These are phyloP conservation scores for Ophiostoma ulmi DNA, from an alignment of 2,329 filamentous ascomycete genomes.

Conservation along the genomic window DNA sequence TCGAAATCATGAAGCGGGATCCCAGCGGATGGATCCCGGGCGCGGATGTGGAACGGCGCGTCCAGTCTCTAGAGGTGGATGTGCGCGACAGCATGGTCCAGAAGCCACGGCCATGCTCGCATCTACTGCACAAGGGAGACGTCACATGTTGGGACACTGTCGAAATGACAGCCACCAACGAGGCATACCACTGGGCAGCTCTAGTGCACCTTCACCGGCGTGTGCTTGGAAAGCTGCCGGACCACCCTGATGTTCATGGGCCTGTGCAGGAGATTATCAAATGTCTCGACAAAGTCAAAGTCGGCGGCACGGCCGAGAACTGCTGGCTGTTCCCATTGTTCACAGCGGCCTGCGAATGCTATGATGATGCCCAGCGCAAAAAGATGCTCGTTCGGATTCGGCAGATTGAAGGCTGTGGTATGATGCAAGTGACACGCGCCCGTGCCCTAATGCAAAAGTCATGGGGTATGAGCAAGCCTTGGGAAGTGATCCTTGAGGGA, in stretches of 20 bases:
- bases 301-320: conserved; percentile 66
- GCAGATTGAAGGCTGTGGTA: conserved; percentile 65
- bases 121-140: conserved; percentile 46
- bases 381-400: conserved; percentile 62
- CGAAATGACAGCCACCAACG: conserved; percentile 67
- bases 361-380: conserved; percentile 49
- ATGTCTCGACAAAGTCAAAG: conserved; percentile 56
- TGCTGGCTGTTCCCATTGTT: conserved; percentile 78
- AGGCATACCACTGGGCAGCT: conserved; percentile 74
- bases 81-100: conserved; percentile 53
- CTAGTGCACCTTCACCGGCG: conserved; percentile 70
- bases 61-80: conserved; percentile 55
- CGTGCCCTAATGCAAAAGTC: conserved; percentile 61
- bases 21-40: conserved; percentile 50
- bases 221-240: conserved; percentile 57
- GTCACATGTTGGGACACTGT: conserved; percentile 54
- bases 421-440: conserved; percentile 67
- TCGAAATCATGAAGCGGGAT: conserved; percentile 17
- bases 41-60: conserved; percentile 49
- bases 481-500: conserved; percentile 61
- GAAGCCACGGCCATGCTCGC: conserved; percentile 41
- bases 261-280: conserved; percentile 59
- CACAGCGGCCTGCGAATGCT: conserved; percentile 71
- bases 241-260: conserved; percentile 56
- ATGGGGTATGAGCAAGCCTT: conserved; percentile 62